Percentiles rank a stretch among this genome's conserved stretches.
phyloP scores from a whole-genome alignment of 768 basidiomycete genomes.

The Hygrophoropsis aurantiaca region DNA sequence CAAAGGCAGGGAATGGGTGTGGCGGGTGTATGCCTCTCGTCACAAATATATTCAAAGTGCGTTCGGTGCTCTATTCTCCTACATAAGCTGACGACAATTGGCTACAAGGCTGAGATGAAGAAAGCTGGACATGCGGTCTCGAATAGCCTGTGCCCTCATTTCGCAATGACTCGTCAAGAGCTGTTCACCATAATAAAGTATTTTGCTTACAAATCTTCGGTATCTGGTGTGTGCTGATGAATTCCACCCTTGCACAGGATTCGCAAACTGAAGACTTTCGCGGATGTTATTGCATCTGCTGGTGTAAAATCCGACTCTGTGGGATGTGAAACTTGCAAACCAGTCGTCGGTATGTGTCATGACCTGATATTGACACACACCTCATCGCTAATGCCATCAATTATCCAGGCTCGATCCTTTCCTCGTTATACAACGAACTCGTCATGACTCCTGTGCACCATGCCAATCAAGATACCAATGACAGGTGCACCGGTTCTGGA shows the following conservation, averaged over 20 bases:
- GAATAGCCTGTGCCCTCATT: slow-evolving; percentile 66
- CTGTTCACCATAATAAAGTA: slow-evolving; percentile 62
- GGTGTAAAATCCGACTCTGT: slow-evolving; percentile 49
- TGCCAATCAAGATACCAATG: slow-evolving; percentile 73
- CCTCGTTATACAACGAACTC: slow-evolving; percentile 60
- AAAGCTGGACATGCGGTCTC: slow-evolving; percentile 59
- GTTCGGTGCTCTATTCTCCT: not conserved
- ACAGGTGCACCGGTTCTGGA: slow-evolving; percentile 30
- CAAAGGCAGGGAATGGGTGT: slow-evolving; percentile 72
- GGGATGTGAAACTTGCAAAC: slow-evolving; percentile 77
- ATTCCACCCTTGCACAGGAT: slow-evolving; percentile 40
- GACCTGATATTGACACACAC: not conserved
- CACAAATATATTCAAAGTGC: slow-evolving; percentile 39
- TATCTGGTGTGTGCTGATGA: not conserved
- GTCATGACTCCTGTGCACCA: slow-evolving; percentile 63
- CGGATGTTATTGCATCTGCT: slow-evolving; percentile 48
- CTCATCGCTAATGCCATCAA: not conserved
- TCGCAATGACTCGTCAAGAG: slow-evolving; percentile 61
- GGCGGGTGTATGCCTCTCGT: slow-evolving; percentile 69
- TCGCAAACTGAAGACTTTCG: slow-evolving; percentile 58
- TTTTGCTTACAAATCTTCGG: slow-evolving; percentile 7
- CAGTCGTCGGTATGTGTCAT: slow-evolving; percentile 47
- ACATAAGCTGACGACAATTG: slow-evolving; percentile 17
- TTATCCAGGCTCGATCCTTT: slow-evolving; percentile 37
- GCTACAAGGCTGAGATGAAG: slow-evolving; percentile 61